These are phyloP conservation scores for Sporisorium sorghi DNA, from an alignment of 1,284 basidiomycete species.

Conservation along the genomic window DNA sequence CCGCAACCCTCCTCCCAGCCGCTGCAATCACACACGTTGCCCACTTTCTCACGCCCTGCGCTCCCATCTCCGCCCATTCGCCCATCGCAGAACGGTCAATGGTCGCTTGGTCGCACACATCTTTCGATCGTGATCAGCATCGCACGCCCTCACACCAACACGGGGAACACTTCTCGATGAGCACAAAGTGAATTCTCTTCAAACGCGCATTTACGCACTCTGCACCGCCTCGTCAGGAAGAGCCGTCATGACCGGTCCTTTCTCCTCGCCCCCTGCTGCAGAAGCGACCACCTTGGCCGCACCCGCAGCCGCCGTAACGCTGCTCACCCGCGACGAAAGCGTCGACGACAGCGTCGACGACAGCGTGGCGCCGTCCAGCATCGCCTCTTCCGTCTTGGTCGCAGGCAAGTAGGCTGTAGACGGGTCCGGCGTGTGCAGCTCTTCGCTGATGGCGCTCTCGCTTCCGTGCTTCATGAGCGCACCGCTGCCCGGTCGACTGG, in stretches of 20 bases:
- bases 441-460: slow-evolving; percentile 50
- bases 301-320: slow-evolving; percentile 6
- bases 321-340: slow-evolving; percentile 15
- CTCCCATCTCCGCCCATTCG: not conserved
- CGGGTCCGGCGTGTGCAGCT: slow-evolving; percentile 42
- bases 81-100: not conserved
- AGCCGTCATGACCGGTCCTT: slow-evolving; percentile 16
- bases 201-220: not conserved
- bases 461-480: slow-evolving; percentile 47
- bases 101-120: too few relatives aligned
- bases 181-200: not conserved
- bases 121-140: too few relatives aligned
- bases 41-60: not conserved
- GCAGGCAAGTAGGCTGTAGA: slow-evolving; percentile 32
- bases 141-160: too few relatives aligned
- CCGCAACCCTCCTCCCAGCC: not conserved
- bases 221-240: not conserved
- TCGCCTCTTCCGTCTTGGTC: slow-evolving; percentile 14
- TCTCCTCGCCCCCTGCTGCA: not conserved
- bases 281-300: slow-evolving; percentile 7
- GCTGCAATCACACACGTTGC: not conserved
- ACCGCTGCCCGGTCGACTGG: slow-evolving; percentile 32
- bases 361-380: slow-evolving; percentile 16
- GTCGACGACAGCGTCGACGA: slow-evolving; percentile 15
- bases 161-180: too few relatives aligned